Conservation (phyloP, 1,284 basidiomycete genomes). For the Trametes sp. region DNA sequence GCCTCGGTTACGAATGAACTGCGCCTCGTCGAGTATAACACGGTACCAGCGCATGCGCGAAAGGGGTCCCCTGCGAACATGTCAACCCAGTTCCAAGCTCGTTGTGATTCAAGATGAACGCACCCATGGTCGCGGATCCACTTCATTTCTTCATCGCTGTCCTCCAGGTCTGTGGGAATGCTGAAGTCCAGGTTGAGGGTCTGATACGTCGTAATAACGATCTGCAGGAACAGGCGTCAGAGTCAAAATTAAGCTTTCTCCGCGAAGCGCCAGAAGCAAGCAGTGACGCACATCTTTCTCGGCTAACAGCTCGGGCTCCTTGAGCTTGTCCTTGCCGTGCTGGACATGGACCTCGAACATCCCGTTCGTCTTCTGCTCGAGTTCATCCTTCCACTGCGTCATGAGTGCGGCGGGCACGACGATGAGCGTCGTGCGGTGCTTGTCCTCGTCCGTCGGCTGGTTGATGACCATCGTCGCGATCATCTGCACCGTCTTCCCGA, state of each 20-base stretch:
- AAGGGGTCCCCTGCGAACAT: conserved; percentile 63
- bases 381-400: conserved; percentile 75
- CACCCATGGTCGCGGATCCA: conserved; percentile 61
- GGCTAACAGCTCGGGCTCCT: conserved; percentile 51
- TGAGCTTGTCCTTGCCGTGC: conserved; percentile 72
- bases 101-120: too few relatives aligned
- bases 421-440: conserved; percentile 62
- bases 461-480: conserved; percentile 76
- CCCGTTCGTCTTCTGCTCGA: conserved; percentile 68
- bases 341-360: conserved; percentile 71
- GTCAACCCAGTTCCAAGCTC: too few relatives aligned
- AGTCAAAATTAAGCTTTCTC: conserved; percentile 11
- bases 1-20: conserved; percentile 72
- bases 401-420: conserved; percentile 76
- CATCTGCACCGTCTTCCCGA: conserved; percentile 80
- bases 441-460: conserved; percentile 54
- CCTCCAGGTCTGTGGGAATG: conserved; percentile 53
- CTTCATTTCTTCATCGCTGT: conserved; percentile 51
- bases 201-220: conserved; percentile 75
- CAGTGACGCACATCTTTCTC: conserved; percentile 59
- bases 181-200: conserved; percentile 64
- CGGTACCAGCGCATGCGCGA: conserved; percentile 65
- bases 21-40: conserved; percentile 73
- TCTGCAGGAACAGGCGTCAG: conserved; percentile 40
- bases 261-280: not conserved